Percentiles rank a stretch among this genome's conserved stretches.
phyloP scores from a whole-genome alignment of 306 rosid genomes.

The Vigna unguiculata region DNA sequence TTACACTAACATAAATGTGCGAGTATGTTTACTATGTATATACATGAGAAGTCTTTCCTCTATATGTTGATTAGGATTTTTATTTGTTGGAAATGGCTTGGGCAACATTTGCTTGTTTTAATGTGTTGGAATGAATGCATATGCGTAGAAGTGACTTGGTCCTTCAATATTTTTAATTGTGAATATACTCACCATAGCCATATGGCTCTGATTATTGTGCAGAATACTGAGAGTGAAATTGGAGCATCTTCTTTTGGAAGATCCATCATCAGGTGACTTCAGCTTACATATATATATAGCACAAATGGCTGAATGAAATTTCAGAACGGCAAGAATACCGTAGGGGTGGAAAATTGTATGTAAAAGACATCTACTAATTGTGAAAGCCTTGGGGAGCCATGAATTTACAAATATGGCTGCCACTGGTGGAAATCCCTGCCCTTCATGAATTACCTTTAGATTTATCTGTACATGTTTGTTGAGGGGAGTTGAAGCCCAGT shows the following conservation, averaged over 20 bases:
- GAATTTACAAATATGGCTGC: slow-evolving; percentile 9
- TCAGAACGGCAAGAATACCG: neutral
- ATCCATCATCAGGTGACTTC: slow-evolving; percentile 70
- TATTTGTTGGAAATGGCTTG: neutral
- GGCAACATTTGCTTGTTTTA: slow-evolving; percentile 13
- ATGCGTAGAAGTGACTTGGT: neutral
- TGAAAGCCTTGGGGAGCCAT: slow-evolving; percentile 29
- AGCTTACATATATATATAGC: neutral
- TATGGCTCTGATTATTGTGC: slow-evolving; percentile 42
- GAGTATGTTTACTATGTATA: too few species aligned
- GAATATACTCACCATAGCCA: slow-evolving; percentile 19
- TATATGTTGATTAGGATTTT: neutral
- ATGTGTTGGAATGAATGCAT: neutral
- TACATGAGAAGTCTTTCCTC: too few species aligned
- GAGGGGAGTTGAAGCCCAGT: slow-evolving; percentile 31
- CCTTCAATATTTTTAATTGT: slow-evolving; percentile 11
- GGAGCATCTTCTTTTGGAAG: slow-evolving; percentile 92
- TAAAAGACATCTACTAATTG: slow-evolving; percentile 15
- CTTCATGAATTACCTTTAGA: neutral
- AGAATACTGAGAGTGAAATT: slow-evolving; percentile 83
- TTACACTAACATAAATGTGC: too few species aligned
- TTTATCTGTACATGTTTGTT: slow-evolving; percentile 9
- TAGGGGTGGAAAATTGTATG: slow-evolving; percentile 26
- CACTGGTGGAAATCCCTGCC: slow-evolving; percentile 10
- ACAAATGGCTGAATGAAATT: slow-evolving; percentile 7